phyloP scores from a whole-genome alignment of 176 grass and related monocot species.

The Carex cristatella region DNA sequence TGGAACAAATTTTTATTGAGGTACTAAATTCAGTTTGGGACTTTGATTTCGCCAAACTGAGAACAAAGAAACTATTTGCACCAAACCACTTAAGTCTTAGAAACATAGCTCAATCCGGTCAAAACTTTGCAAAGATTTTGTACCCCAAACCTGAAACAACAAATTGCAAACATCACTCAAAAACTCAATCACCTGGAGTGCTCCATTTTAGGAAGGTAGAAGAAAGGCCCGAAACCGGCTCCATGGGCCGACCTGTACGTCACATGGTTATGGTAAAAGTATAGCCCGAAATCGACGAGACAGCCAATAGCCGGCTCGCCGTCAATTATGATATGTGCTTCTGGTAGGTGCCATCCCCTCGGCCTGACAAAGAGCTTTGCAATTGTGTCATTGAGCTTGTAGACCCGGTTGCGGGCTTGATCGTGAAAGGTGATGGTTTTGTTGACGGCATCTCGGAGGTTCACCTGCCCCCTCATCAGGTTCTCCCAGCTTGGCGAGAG shows the following conservation, averaged over 20 bases:
- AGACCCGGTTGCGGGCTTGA: slow-evolving; percentile 36
- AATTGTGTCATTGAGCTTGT: slow-evolving; percentile 41
- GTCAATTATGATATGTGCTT: slow-evolving; percentile 79
- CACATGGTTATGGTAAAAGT: slow-evolving; percentile 93
- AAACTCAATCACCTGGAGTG: slow-evolving; percentile 56
- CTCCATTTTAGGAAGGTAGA: slow-evolving; percentile 98
- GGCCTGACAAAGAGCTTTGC: slow-evolving; percentile 86
- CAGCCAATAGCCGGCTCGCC: slow-evolving; percentile 69
- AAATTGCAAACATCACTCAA: neutral
- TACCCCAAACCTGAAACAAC: neutral
- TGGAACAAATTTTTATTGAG: neutral
- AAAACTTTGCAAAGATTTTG: too few relatives aligned
- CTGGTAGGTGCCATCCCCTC: slow-evolving; percentile 83
- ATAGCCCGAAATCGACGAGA: slow-evolving; percentile 88
- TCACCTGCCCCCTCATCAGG: slow-evolving; percentile 82
- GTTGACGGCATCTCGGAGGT: slow-evolving; percentile 70
- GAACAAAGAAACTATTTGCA: too few relatives aligned
- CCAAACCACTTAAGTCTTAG: too few relatives aligned
- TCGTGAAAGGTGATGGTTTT: slow-evolving; percentile 67
- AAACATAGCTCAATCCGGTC: too few relatives aligned
- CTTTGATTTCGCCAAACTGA: neutral
- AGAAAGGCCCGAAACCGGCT: slow-evolving; percentile 64
- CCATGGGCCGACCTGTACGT: slow-evolving; percentile 58
- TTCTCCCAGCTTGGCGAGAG: slow-evolving; percentile 96
- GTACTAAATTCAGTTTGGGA: neutral